These are phyloP conservation scores for Trypanosoma cruzi DNA, from an alignment of 208 protist species.

Conservation along the genomic window DNA sequence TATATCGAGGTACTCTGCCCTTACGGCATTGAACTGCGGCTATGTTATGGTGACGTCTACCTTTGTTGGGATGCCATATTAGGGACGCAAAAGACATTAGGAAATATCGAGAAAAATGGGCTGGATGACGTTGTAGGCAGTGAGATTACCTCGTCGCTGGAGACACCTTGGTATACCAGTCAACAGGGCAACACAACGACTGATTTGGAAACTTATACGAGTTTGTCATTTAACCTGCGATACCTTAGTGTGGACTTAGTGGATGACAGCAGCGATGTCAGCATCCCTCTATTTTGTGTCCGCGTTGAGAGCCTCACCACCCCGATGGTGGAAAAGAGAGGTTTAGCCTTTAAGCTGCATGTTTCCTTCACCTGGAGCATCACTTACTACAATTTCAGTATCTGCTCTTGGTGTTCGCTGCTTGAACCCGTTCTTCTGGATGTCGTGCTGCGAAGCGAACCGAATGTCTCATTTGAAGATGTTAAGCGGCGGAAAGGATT, in stretches of 20 bases:
- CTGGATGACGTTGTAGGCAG: conserved; percentile 30
- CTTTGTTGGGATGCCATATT: conserved; percentile 35
- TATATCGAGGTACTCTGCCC: conserved; percentile 31
- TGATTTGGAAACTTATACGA: background rate
- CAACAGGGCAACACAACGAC: background rate
- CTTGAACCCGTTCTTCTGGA: conserved; percentile 36
- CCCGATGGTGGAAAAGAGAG: conserved; percentile 22
- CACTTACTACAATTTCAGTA: conserved; percentile 43
- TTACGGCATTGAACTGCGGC: conserved; percentile 44
- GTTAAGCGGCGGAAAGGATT: conserved; percentile 30
- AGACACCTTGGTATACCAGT: background rate
- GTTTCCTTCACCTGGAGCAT: conserved; percentile 27
- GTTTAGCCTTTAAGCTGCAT: conserved; percentile 25
- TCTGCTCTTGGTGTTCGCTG: conserved; percentile 41
- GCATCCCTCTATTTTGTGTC: conserved; percentile 43
- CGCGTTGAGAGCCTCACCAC: conserved; percentile 36
- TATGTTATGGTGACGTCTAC: conserved; percentile 56
- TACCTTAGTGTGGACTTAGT: conserved; percentile 42
- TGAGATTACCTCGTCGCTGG: conserved; percentile 3
- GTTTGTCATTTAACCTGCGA: conserved; percentile 24
- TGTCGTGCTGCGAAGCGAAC: conserved; percentile 8
- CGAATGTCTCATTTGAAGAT: conserved; percentile 37
- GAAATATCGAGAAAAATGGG: conserved; percentile 38
- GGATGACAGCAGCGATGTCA: conserved; percentile 39
- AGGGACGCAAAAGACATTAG: conserved; percentile 41